Evolutionary conservation across 164 flowering plant genomes (phyloP).

Genomic region (Tinospora cordifolia): DNA sequence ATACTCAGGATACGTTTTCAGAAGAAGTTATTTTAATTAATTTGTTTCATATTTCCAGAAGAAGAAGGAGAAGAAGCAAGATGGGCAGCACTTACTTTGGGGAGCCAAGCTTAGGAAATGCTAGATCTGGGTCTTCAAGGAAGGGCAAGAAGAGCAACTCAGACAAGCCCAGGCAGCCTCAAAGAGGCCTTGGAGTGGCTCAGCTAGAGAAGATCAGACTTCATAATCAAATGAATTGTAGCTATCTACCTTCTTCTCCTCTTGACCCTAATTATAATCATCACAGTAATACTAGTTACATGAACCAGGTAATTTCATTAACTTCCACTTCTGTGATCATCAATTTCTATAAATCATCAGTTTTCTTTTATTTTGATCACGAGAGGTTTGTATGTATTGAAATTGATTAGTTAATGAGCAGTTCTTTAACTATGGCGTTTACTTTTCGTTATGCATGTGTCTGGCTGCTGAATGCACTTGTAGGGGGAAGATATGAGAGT

Average conservation of each 20-base stretch:
- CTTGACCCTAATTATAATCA: conserved; percentile 10
- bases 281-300: conserved; percentile 21
- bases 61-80: conserved; percentile 16
- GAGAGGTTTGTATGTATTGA: too few relatives aligned
- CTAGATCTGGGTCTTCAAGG: conserved; percentile 47
- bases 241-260: conserved; percentile 28
- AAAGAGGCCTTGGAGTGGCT: conserved; percentile 95
- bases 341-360: too few relatives aligned
- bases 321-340: too few relatives aligned
- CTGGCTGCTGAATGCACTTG: too few relatives aligned
- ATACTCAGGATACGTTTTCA: background rate
- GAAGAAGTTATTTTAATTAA: conserved; percentile 1
- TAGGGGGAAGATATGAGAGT: conserved; percentile 35
- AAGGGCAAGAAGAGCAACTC: conserved; percentile 57
- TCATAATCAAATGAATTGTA: conserved; percentile 49
- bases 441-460: too few relatives aligned
- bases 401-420: too few relatives aligned
- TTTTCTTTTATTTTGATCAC: background rate
- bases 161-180: conserved; percentile 89
- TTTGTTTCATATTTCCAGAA: conserved; percentile 2
- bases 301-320: conserved; percentile 25
- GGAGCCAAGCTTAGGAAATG: conserved; percentile 45
- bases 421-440: too few relatives aligned
- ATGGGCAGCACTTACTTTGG: conserved; percentile 62
- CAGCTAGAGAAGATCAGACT: conserved; percentile 89